Conservation (phyloP, 2,329 filamentous ascomycete genomes). For the Neopestalotiopsis sp. region DNA sequence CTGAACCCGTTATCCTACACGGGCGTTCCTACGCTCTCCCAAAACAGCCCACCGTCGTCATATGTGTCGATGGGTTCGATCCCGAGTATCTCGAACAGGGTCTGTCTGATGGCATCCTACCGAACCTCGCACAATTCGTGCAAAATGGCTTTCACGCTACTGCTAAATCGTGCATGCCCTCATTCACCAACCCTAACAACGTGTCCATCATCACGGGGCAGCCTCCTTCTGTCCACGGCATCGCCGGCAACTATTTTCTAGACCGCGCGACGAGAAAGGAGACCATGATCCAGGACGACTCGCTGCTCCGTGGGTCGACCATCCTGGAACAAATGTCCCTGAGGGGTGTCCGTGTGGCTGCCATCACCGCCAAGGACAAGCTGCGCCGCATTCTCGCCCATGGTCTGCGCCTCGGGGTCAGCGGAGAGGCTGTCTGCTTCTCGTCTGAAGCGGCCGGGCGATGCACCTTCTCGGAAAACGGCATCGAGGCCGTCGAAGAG, state of each 20-base stretch:
- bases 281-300: conserved; percentile 47
- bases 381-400: conserved; percentile 46
- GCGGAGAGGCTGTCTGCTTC: conserved; percentile 41
- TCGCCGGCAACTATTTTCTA: conserved; percentile 50
- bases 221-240: conserved; percentile 45
- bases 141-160: conserved; percentile 43
- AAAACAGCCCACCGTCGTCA: conserved; percentile 41
- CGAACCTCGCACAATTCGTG: conserved; percentile 38
- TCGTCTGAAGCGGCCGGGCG: conserved; percentile 44
- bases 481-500: conserved; percentile 13
- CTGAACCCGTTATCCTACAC: conserved; percentile 12
- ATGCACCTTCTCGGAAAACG: conserved; percentile 33
- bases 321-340: conserved; percentile 46
- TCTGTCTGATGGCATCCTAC: conserved; percentile 39
- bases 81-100: conserved; percentile 45
- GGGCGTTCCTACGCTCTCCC: conserved; percentile 22
- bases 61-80: conserved; percentile 51
- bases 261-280: conserved; percentile 44
- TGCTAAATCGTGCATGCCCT: conserved; percentile 47
- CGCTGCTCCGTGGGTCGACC: conserved; percentile 45
- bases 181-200: conserved; percentile 52
- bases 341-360: conserved; percentile 45
- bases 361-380: conserved; percentile 52
- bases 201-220: conserved; percentile 50
- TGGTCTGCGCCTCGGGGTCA: conserved; percentile 30